Percentiles rank a stretch among this genome's conserved stretches.
These are phyloP conservation scores for Macrocybe sp. DNA, from an alignment of 1,284 basidiomycete genomes.

Conservation along the genomic window DNA sequence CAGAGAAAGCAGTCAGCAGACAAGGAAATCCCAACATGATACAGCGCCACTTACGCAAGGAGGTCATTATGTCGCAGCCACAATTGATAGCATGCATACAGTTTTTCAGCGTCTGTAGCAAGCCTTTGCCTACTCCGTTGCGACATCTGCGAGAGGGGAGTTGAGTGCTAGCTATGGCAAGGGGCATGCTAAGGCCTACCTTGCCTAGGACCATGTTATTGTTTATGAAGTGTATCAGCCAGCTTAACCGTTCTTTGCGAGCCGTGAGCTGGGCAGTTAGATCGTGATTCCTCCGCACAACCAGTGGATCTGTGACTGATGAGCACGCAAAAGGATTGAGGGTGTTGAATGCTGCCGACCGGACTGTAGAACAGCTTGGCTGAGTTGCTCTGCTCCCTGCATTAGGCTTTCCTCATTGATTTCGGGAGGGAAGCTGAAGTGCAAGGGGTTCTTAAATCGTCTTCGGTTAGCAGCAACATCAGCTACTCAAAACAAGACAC, in stretches of 20 bases:
- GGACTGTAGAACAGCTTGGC: slow-evolving; percentile 68
- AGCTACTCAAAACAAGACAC: slow-evolving; percentile 14
- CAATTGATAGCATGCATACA: slow-evolving; percentile 77
- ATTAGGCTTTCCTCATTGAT: slow-evolving; percentile 79
- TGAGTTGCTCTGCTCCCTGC: slow-evolving; percentile 75
- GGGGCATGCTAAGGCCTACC: slow-evolving; percentile 32
- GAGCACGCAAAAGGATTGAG: neutral
- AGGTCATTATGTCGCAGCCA: slow-evolving; percentile 82
- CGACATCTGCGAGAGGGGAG: slow-evolving; percentile 55
- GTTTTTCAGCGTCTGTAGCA: slow-evolving; percentile 84
- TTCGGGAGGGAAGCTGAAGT: slow-evolving; percentile 78
- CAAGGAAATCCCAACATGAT: slow-evolving; percentile 2
- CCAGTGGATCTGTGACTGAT: slow-evolving; percentile 51
- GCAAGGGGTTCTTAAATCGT: slow-evolving; percentile 66
- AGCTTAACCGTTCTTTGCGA: slow-evolving; percentile 71
- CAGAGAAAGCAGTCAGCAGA: slow-evolving; percentile 1
- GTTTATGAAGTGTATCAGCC: slow-evolving; percentile 86
- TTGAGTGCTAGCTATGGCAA: neutral
- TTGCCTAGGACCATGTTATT: slow-evolving; percentile 76
- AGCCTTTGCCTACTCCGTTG: slow-evolving; percentile 74
- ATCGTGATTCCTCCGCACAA: slow-evolving; percentile 77
- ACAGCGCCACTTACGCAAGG: slow-evolving; percentile 44
- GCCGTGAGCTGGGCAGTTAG: slow-evolving; percentile 75
- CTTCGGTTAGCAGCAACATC: slow-evolving; percentile 9
- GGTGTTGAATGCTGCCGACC: slow-evolving; percentile 31